Evolutionary conservation across 1,284 basidiomycete species (phyloP).

Genomic region (Spongiforma sp.): DNA sequence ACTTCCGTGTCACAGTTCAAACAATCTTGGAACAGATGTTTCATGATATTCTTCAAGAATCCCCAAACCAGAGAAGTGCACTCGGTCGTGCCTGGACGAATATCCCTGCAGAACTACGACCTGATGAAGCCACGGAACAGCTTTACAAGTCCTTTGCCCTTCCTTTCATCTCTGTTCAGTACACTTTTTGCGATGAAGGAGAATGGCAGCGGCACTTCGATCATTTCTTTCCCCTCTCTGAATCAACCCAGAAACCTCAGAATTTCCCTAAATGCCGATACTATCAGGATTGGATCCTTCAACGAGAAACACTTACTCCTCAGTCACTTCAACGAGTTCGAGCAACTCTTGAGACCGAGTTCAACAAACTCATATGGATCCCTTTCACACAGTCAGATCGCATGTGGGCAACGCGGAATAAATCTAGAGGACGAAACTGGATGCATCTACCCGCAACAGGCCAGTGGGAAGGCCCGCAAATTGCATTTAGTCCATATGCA

Average conservation of each 20-base stretch:
- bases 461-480: too few species aligned
- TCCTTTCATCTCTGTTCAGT: slow-evolving; percentile 1
- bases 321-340: not conserved
- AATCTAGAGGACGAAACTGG: too few species aligned
- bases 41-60: slow-evolving; percentile 13
- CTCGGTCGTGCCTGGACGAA: slow-evolving; percentile 8
- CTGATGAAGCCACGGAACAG: not conserved
- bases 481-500: too few species aligned
- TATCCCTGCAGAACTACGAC: not conserved
- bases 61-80: not conserved
- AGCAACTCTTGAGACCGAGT: not conserved
- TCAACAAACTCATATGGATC: not conserved
- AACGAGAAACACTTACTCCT: not conserved
- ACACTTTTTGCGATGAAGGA: not conserved
- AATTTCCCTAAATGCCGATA: not conserved
- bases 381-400: not conserved
- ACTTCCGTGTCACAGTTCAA: not conserved
- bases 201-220: not conserved
- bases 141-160: not conserved
- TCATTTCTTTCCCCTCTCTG: slow-evolving; percentile 4
- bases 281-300: not conserved
- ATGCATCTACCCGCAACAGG: too few species aligned
- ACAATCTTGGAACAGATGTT: slow-evolving; percentile 13
- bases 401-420: not conserved
- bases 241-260: not conserved